phyloP scores from a whole-genome alignment of 768 basidiomycete genomes.

The Tubosaeta sp. region DNA sequence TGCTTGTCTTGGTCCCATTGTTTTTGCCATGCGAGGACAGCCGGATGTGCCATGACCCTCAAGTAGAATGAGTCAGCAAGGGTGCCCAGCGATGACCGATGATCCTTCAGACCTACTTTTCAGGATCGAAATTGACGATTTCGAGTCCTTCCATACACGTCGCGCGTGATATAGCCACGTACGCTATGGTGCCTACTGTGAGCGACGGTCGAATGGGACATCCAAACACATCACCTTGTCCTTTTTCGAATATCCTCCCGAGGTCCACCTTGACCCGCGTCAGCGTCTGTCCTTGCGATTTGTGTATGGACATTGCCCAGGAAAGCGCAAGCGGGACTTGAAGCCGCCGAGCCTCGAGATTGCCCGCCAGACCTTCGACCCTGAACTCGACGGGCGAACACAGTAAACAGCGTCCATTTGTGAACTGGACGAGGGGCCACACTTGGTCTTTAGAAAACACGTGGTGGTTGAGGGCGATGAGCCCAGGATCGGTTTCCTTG shows the following conservation, averaged over 20 bases:
- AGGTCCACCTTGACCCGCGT: conserved; percentile 93
- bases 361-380: conserved; percentile 32
- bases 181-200: conserved; percentile 20
- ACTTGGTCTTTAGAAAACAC: conserved; percentile 12
- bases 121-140: conserved; percentile 33
- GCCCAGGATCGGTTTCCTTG: background rate
- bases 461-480: conserved; percentile 16
- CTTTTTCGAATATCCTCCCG: conserved; percentile 86
- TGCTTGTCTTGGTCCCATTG: conserved; percentile 24
- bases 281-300: conserved; percentile 95
- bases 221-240: conserved; percentile 36
- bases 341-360: conserved; percentile 31
- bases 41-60: conserved; percentile 35
- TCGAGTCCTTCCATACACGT: conserved; percentile 39
- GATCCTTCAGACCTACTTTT: conserved; percentile 23
- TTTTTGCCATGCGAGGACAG: conserved; percentile 30
- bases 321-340: conserved; percentile 82
- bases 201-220: background rate
- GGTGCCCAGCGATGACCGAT: background rate
- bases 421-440: conserved; percentile 37
- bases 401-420: conserved; percentile 26
- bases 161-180: conserved; percentile 38
- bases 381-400: conserved; percentile 33
- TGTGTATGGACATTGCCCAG: conserved; percentile 99
- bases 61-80: conserved; percentile 3